A percentile compares a stretch with the other conserved stretches of the same genome.
Conservation (phyloP, 192 early-diverging fungal species). For the Cetraspora pellucida region DNA sequence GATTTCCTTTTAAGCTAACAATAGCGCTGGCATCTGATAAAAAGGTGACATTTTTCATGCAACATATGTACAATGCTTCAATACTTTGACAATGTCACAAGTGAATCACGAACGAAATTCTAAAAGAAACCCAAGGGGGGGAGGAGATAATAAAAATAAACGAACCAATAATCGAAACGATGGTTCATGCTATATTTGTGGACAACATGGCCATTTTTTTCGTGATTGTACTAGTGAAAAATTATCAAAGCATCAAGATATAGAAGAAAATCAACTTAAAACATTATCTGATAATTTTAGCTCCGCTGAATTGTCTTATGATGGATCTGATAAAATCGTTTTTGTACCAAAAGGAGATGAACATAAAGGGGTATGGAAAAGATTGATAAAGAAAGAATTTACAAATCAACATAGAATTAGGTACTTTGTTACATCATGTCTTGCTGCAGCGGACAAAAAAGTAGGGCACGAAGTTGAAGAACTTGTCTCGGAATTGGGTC, state of each 20-base stretch:
- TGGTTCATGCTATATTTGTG: too few species aligned
- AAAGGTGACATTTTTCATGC: too few species aligned
- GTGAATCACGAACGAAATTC: too few species aligned
- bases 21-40: too few species aligned
- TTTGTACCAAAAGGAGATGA: background rate
- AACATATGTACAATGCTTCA: too few species aligned
- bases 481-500: slow-evolving; percentile 33
- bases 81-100: too few species aligned
- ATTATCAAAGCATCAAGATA: background rate
- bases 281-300: slow-evolving; percentile 23
- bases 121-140: too few species aligned
- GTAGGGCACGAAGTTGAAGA: slow-evolving; percentile 31
- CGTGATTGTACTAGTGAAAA: too few species aligned
- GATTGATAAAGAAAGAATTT: background rate
- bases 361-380: background rate
- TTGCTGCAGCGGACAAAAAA: slow-evolving; percentile 34
- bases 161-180: too few species aligned
- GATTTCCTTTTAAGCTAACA: too few species aligned
- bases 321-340: slow-evolving; percentile 21
- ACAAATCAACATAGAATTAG: slow-evolving; percentile 20
- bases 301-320: slow-evolving; percentile 17
- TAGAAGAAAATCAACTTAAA: background rate
- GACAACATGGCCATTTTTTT: too few species aligned
- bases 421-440: slow-evolving; percentile 33
- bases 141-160: too few species aligned